Conservation (phyloP, 2,329 filamentous ascomycete genomes). For the Westerdykella ornata region DNA sequence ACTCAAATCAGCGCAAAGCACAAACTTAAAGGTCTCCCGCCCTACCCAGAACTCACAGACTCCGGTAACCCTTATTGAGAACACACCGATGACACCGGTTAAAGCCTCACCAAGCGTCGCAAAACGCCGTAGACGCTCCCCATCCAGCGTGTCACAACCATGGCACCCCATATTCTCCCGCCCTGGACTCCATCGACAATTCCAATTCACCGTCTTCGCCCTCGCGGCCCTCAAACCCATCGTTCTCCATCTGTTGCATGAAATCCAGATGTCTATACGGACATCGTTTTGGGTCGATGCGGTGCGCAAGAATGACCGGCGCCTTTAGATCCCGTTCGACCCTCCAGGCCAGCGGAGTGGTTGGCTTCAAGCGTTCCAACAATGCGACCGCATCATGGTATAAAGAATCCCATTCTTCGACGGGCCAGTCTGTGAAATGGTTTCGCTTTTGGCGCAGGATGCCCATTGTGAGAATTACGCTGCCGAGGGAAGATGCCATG, state of each 20-base stretch:
- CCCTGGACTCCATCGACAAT: slow-evolving; percentile 2
- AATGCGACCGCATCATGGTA: too few species aligned
- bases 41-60: too few species aligned
- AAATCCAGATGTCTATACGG: slow-evolving; percentile 22
- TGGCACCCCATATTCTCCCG: slow-evolving; percentile 7
- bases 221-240: not conserved
- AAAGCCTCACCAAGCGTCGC: too few species aligned
- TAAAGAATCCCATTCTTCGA: too few species aligned
- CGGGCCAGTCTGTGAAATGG: too few species aligned
- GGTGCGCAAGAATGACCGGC: slow-evolving; percentile 7
- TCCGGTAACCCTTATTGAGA: too few species aligned
- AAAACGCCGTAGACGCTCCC: too few species aligned
- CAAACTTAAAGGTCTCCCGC: too few species aligned
- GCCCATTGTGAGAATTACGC: slow-evolving; percentile 16
- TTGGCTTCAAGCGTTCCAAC: slow-evolving; percentile 8
- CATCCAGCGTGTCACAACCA: slow-evolving; percentile 8
- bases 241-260: slow-evolving; percentile 6
- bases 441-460: slow-evolving; percentile 8
- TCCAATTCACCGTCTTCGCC: not conserved
- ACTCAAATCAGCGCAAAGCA: too few species aligned
- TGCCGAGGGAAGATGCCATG: slow-evolving; percentile 13
- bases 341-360: slow-evolving; percentile 4
- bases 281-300: slow-evolving; percentile 14
- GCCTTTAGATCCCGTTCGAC: not conserved
- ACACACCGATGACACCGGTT: too few species aligned